These are phyloP conservation scores for Zygotorulaspora florentina DNA, from an alignment of 805 yeast species.

Conservation along the genomic window DNA sequence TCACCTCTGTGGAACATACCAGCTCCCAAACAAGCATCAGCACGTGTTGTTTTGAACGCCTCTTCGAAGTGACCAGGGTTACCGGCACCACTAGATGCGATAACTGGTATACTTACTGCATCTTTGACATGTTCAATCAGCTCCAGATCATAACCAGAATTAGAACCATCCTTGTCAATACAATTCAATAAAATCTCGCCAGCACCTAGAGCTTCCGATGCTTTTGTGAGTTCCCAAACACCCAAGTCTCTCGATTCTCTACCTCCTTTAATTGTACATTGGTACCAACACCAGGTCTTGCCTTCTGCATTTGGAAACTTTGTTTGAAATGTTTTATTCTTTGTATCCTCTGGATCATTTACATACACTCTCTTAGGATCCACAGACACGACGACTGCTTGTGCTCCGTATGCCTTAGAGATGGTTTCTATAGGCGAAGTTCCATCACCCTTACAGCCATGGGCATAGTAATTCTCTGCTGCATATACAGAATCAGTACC, in stretches of 20 bases:
- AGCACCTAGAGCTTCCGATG: conserved; percentile 91
- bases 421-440: conserved; percentile 89
- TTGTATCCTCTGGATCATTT: conserved; percentile 48
- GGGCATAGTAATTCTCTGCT: conserved; percentile 73
- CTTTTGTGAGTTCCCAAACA: conserved; percentile 81
- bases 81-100: conserved; percentile 98
- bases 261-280: conserved; percentile 96
- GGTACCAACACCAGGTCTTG: conserved; percentile 86
- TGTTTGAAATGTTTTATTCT: conserved; percentile 63
- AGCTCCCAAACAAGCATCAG: conserved; percentile 98
- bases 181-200: conserved; percentile 93
- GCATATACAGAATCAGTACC: conserved; percentile 96
- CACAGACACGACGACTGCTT: conserved; percentile 97
- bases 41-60: conserved; percentile 73
- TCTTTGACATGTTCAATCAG: conserved; percentile 71
- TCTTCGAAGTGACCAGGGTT: conserved; percentile 84
- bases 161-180: conserved; percentile 95
- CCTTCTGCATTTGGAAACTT: conserved; percentile 77
- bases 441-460: conserved; percentile 60
- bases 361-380: conserved; percentile 91
- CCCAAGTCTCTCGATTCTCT: conserved; percentile 87
- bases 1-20: conserved; percentile 98
- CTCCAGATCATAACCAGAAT: conserved; percentile 89
- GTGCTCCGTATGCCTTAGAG: conserved; percentile 87
- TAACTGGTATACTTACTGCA: conserved; percentile 83